Evolutionary conservation across 2,329 filamentous ascomycete species (phyloP).

Genomic region (Epichloe sp.): DNA sequence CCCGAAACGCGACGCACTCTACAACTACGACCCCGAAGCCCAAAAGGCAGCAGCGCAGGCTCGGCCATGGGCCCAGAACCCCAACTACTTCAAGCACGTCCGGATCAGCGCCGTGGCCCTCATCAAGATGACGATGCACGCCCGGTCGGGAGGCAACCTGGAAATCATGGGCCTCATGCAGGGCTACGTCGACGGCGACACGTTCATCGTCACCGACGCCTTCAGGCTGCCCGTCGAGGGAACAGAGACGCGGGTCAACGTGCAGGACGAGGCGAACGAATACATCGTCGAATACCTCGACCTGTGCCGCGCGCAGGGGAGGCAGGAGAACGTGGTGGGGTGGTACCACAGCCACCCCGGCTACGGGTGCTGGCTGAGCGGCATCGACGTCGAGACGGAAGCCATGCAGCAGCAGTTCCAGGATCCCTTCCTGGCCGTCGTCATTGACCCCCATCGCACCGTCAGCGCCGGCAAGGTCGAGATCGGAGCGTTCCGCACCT

Average conservation of each 20-base stretch:
- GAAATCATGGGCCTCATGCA: slow-evolving; percentile 99
- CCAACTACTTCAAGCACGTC: slow-evolving; percentile 82
- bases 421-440: slow-evolving; percentile 89
- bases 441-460: slow-evolving; percentile 92
- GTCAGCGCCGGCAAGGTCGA: slow-evolving; percentile 92
- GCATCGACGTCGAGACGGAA: slow-evolving; percentile 89
- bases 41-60: slow-evolving; percentile 53
- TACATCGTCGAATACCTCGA: slow-evolving; percentile 85
- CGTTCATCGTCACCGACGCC: slow-evolving; percentile 86
- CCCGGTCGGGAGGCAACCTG: slow-evolving; percentile 79
- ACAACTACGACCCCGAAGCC: slow-evolving; percentile 59
- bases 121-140: slow-evolving; percentile 99
- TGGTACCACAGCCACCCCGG: slow-evolving; percentile 98
- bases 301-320: slow-evolving; percentile 58
- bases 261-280: slow-evolving; percentile 89
- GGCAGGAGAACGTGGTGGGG: slow-evolving; percentile 84
- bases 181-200: slow-evolving; percentile 74
- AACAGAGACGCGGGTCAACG: slow-evolving; percentile 96
- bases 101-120: slow-evolving; percentile 88
- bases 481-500: slow-evolving; percentile 92
- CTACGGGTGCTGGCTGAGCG: slow-evolving; percentile 95
- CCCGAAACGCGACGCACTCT: slow-evolving; percentile 78
- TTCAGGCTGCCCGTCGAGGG: slow-evolving; percentile 92
- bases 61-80: slow-evolving; percentile 65
- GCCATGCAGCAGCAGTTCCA: slow-evolving; percentile 70